Conservation (phyloP, 1,139 yeast genomes). For the Debaryomyces subglobosus region DNA sequence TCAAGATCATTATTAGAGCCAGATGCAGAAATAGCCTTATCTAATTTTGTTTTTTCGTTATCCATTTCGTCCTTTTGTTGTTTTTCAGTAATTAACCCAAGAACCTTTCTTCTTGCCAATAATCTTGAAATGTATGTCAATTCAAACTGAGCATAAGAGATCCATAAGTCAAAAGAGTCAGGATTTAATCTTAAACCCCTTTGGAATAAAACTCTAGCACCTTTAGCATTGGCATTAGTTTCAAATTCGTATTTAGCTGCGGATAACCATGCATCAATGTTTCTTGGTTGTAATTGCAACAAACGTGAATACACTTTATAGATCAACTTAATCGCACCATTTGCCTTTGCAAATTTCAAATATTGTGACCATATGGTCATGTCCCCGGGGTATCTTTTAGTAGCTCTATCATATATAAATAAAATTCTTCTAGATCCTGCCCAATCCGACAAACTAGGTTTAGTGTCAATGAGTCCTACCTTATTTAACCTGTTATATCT, state of each 20-base stretch:
- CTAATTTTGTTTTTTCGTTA: conserved; percentile 37
- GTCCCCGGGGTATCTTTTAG: conserved; percentile 78
- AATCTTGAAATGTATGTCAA: conserved; percentile 82
- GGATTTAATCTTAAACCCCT: conserved; percentile 83
- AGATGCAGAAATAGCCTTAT: conserved; percentile 27
- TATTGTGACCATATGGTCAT: conserved; percentile 78
- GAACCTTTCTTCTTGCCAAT: conserved; percentile 77
- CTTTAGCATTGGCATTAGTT: conserved; percentile 82
- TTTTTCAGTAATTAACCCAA: conserved; percentile 75
- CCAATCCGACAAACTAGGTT: conserved; percentile 78
- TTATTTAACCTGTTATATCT: conserved; percentile 65
- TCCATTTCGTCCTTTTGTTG: conserved; percentile 62
- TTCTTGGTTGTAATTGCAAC: conserved; percentile 87
- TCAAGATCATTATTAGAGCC: conserved; percentile 35
- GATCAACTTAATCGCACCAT: conserved; percentile 78
- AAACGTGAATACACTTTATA: conserved; percentile 79
- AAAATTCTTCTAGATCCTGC: conserved; percentile 82
- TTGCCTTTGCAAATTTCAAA: conserved; percentile 69
- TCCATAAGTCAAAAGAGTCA: conserved; percentile 75
- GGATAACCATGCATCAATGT: conserved; percentile 88
- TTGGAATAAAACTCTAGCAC: conserved; percentile 86
- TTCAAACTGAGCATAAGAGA: conserved; percentile 86
- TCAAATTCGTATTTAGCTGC: conserved; percentile 96
- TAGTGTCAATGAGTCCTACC: conserved; percentile 52
- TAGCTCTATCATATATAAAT: conserved; percentile 83